Conservation (phyloP, 2,329 filamentous ascomycete species). For the Phaeoacremonium minimum region DNA sequence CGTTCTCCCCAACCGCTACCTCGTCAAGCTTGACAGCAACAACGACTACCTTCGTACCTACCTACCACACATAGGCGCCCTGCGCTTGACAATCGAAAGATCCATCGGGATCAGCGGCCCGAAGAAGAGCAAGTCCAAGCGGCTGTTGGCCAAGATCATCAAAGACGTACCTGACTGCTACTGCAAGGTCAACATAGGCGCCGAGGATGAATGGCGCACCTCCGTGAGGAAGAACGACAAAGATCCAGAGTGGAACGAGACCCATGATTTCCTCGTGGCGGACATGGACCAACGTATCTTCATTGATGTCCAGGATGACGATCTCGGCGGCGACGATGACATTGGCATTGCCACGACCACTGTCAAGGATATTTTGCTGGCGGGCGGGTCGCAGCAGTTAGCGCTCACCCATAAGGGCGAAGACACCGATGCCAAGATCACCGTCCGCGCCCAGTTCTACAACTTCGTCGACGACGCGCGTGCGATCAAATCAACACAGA, state of each 20-base stretch:
- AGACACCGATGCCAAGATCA: constrained; percentile 26
- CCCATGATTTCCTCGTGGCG: constrained; percentile 39
- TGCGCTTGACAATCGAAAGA: constrained; percentile 37
- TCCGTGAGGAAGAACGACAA: constrained; percentile 33
- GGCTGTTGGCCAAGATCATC: constrained; percentile 34
- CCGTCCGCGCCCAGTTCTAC: constrained; percentile 32
- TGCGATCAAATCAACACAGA: constrained; percentile 21
- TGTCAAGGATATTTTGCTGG: constrained; percentile 33
- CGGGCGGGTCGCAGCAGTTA: constrained; percentile 35
- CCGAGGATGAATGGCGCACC: constrained; percentile 37
- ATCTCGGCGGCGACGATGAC: constrained; percentile 34
- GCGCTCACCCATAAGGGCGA: constrained; percentile 30
- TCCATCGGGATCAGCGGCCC: constrained; percentile 30
- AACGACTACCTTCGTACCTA: constrained; percentile 45
- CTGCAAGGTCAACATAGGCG: constrained; percentile 35
- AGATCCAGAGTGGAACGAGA: constrained; percentile 42
- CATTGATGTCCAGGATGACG: constrained; percentile 37
- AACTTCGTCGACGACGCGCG: constrained; percentile 29
- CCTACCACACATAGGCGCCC: constrained; percentile 33
- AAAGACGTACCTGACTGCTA: constrained; percentile 43
- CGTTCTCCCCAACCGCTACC: constrained; percentile 43
- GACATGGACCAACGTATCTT: constrained; percentile 37
- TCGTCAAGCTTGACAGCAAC: constrained; percentile 39
- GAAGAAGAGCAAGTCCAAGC: constrained; percentile 31
- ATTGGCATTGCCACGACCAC: constrained; percentile 35